These are phyloP conservation scores for Toxoplasma gondii DNA, from an alignment of 169 alveolate genomes.

Conservation along the genomic window DNA sequence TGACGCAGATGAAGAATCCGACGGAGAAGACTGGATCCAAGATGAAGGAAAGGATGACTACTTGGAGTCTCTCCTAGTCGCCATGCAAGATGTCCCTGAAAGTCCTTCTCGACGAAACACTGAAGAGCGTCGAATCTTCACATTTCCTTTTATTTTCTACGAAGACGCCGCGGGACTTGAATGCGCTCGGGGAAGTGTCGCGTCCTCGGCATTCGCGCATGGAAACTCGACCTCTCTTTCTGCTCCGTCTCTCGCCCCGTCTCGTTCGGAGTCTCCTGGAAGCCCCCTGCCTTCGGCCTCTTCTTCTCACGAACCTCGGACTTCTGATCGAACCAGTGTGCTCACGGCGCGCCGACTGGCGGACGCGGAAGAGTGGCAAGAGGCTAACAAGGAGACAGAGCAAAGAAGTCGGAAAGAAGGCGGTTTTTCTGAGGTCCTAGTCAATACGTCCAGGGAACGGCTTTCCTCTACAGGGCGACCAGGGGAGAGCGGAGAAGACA, in stretches of 20 bases:
- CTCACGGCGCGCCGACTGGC: no score
- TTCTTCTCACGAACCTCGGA: neutral
- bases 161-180: neutral
- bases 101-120: neutral
- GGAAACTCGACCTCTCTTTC: neutral
- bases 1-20: neutral
- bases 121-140: neutral
- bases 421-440: no score
- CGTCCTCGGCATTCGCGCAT: neutral
- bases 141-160: neutral
- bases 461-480: no score
- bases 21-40: neutral
- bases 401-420: no score
- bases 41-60: neutral
- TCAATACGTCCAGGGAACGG: no score
- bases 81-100: conserved; percentile 9
- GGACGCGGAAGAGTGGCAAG: no score
- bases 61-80: conserved; percentile 2
- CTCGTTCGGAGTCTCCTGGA: neutral
- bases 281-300: neutral
- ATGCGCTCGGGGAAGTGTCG: neutral
- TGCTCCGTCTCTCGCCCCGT: neutral
- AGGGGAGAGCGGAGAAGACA: no score
- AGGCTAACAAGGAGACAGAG: no score
- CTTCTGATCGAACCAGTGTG: neutral